Percentiles rank a stretch among this genome's conserved stretches.
These are phyloP conservation scores for Acorus calamus DNA, from an alignment of 106 monocot species.

Conservation along the genomic window DNA sequence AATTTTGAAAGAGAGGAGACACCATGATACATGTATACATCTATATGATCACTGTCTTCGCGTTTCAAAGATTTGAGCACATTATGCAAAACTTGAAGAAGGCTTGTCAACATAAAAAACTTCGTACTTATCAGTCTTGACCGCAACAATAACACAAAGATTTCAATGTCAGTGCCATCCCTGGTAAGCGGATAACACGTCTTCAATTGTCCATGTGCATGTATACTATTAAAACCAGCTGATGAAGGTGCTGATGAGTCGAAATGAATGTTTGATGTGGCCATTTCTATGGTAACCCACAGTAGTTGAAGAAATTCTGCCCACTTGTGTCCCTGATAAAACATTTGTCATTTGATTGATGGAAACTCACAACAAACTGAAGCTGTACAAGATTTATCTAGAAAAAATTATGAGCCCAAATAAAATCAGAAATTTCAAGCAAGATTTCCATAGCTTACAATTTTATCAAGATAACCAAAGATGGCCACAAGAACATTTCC, in stretches of 20 bases:
- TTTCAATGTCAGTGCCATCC: constrained; percentile 13
- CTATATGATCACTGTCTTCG: constrained; percentile 24
- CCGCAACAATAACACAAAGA: constrained; percentile 23
- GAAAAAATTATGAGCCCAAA: background rate
- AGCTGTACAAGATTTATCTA: background rate
- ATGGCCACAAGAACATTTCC: constrained; percentile 35
- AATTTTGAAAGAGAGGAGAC: constrained; percentile 31
- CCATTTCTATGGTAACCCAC: constrained; percentile 28
- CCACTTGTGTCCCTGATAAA: constrained; percentile 35
- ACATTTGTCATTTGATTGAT: too few species aligned
- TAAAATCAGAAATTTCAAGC: background rate
- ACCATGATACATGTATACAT: constrained; percentile 24
- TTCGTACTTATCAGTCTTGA: constrained; percentile 14
- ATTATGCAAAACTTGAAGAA: constrained; percentile 38
- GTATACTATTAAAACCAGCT: constrained; percentile 2
- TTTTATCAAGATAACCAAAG: constrained; percentile 24
- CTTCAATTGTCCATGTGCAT: constrained; percentile 6
- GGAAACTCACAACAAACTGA: background rate
- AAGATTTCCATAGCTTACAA: constrained; percentile 34
- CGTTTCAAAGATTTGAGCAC: constrained; percentile 48
- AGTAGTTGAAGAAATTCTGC: constrained; percentile 33
- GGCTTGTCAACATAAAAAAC: constrained; percentile 17
- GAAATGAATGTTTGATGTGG: constrained; percentile 17
- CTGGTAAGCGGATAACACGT: background rate
- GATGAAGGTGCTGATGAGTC: constrained; percentile 1